Evolutionary conservation across 371 early-diverging fungal species (phyloP).

Genomic region (Syncephalastrum racemosum): DNA sequence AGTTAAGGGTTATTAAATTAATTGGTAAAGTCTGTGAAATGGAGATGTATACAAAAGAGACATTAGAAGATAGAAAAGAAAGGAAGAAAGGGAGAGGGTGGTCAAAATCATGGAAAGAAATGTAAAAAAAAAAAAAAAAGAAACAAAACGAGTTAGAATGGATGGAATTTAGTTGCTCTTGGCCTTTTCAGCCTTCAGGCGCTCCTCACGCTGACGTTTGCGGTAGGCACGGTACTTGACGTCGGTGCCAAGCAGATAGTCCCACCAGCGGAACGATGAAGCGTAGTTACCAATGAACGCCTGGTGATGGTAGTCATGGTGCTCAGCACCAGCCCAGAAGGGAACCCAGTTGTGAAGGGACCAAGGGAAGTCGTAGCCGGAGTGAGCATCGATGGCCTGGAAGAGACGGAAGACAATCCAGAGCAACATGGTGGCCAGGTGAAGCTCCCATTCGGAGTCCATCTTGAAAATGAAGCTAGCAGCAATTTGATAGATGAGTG

Average conservation of each 20-base stretch:
- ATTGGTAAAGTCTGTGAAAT: too few species aligned
- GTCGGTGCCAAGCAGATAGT: conserved; percentile 80
- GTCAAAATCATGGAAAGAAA: background rate
- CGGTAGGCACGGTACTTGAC: conserved; percentile 70
- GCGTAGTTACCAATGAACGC: conserved; percentile 83
- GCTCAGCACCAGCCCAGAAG: conserved; percentile 82
- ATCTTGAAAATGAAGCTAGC: conserved; percentile 14
- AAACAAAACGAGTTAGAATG: background rate
- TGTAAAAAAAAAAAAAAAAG: background rate
- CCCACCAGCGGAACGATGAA: conserved; percentile 84
- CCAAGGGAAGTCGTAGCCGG: conserved; percentile 96
- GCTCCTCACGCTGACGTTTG: conserved; percentile 37
- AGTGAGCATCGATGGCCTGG: conserved; percentile 90
- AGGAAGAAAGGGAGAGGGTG: too few species aligned
- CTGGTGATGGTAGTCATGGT: conserved; percentile 85
- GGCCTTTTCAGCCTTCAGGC: conserved; percentile 18
- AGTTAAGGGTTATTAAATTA: too few species aligned
- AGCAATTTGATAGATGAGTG: conserved; percentile 50
- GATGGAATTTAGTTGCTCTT: conserved; percentile 3
- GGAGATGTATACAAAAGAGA: too few species aligned
- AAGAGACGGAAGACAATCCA: conserved; percentile 81
- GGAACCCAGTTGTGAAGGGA: conserved; percentile 75
- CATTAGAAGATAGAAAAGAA: too few species aligned
- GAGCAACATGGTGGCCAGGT: conserved; percentile 73
- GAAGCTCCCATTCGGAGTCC: conserved; percentile 59